Evolutionary conservation across 345 rosid species (phyloP), one percentile per base, ranked within the genome.

Genomic region (Brassica cretica): DNA sequence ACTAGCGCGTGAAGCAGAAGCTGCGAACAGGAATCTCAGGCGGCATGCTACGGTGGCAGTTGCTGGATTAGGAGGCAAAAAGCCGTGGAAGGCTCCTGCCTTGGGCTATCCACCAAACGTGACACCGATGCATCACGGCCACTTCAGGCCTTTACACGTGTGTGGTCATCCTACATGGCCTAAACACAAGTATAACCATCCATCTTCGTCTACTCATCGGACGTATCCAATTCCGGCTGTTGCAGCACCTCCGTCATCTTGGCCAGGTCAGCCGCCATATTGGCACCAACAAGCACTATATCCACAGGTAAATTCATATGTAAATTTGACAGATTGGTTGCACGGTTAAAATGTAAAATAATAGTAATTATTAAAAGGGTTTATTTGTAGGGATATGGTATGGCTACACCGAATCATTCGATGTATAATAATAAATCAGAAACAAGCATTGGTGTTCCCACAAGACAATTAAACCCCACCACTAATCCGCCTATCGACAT

Each of bases 131-230:
- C 91, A 75, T 25, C 83, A 84, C 44, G 78, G 75, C 59, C 88
- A 80, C 66, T 90, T 87, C 58, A 84, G 93, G 86, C 98, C 96
- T 4, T 82, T 91, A 68, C 92, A 91, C 53, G 99, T 93, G 0
- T 95, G 97, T 98, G 99, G 99, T 41, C 98, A 95, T 80, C 99
- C 99, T 11, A 76, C 84, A 11, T 91, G 99, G 98, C 96, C 99
- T 39, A 91, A 89, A 80, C 93, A 85, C 63, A 73, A 84, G 35
- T 16, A 84, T 12, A 27, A 78, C 12, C 88, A 39, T 77, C 72
- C 81, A 0, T 84, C 81, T 0, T 84, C 80, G 2, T 29, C 87
- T 0, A 84, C 88, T 10, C 82, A 84, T 14, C 88, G 77, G 3
- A 83, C 82, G 4, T 68, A 67, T 16, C 76, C 73, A 5, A 3